Evolutionary conservation across 2,329 filamentous ascomycete species (phyloP).

Genomic region (Pseudopithomyces maydicus): DNA sequence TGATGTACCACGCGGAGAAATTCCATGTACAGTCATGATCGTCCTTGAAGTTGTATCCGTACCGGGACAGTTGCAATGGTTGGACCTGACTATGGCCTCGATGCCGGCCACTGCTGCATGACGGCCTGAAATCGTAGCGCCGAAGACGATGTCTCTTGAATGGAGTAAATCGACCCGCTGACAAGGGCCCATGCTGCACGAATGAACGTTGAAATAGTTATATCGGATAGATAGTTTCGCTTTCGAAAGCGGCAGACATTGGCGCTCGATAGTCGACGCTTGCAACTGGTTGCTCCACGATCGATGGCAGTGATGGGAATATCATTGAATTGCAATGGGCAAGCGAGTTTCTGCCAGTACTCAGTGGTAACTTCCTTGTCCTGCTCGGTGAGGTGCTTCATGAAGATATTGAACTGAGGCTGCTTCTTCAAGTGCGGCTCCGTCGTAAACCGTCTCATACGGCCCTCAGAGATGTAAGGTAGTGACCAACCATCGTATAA

Average conservation of each 20-base stretch:
- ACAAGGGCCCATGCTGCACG: background rate
- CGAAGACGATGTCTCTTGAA: background rate
- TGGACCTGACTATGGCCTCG: background rate
- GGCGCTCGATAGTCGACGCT: no score
- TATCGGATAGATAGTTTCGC: background rate
- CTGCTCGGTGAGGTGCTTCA: no score
- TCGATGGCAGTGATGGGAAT: no score
- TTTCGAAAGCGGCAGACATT: no score
- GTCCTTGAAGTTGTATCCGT: background rate
- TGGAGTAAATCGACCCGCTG: background rate
- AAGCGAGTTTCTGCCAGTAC: no score
- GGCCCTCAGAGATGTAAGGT: background rate
- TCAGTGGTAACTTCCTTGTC: no score
- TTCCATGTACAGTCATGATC: background rate
- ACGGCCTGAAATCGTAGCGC: background rate
- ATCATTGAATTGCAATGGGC: no score
- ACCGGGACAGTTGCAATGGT: background rate
- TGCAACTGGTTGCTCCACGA: no score
- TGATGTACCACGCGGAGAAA: background rate
- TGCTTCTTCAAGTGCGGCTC: no score
- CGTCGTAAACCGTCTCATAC: no score
- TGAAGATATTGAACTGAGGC: background rate
- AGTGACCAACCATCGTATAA: constrained; percentile 23
- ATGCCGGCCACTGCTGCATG: background rate
- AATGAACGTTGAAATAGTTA: background rate